Evolutionary conservation across 2,329 filamentous ascomycete species (phyloP).

Genomic region (Nemania serpens): DNA sequence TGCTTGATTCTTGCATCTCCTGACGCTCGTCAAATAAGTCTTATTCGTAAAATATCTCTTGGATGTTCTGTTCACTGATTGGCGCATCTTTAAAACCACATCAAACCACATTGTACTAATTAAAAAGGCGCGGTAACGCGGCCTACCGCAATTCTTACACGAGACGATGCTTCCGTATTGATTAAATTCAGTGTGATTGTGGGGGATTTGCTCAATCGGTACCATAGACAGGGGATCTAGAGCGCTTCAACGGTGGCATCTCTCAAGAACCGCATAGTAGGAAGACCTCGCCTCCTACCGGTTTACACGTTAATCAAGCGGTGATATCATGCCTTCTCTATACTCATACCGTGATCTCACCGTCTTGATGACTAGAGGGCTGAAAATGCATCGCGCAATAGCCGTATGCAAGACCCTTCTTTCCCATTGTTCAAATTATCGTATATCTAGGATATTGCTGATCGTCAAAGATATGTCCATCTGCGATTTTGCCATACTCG

Average conservation of each 20-base stretch:
- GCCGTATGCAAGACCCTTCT: background rate
- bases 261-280: background rate
- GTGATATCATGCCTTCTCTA: background rate
- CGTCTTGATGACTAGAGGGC: background rate
- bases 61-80: slow-evolving; percentile 3
- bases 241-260: background rate
- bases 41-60: background rate
- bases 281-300: background rate
- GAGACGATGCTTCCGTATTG: background rate
- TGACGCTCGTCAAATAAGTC: background rate
- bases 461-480: background rate
- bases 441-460: background rate
- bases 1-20: background rate
- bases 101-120: no score
- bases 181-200: background rate
- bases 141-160: no score
- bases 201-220: slow-evolving; percentile 1
- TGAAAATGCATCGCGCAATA: background rate
- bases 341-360: background rate
- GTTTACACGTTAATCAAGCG: background rate
- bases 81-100: no score
- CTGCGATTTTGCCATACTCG: slow-evolving; percentile 10
- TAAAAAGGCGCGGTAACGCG: no score
- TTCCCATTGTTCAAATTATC: background rate
- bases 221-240: slow-evolving; percentile 4